Percentiles rank a stretch among this genome's conserved stretches.
These are phyloP conservation scores for Kazachstania africana DNA, from an alignment of 805 yeast species.

Conservation along the genomic window DNA sequence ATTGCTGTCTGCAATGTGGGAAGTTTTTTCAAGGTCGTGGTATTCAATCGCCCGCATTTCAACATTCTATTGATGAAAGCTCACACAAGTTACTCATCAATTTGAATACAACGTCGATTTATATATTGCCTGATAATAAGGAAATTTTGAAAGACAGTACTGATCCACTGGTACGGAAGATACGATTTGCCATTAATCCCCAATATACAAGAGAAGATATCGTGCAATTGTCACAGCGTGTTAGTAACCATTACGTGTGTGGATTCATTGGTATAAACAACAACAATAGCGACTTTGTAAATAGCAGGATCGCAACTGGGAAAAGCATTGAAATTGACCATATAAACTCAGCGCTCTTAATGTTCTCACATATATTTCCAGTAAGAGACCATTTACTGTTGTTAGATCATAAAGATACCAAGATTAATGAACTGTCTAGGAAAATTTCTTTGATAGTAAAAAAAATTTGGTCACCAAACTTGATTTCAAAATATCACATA, in stretches of 20 bases:
- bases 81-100: conserved; percentile 62
- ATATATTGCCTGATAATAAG: conserved; percentile 47
- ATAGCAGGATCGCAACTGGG: no score
- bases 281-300: neutral
- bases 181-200: conserved; percentile 43
- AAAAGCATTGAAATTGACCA: conserved; percentile 37
- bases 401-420: conserved; percentile 5
- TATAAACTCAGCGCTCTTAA: conserved; percentile 45
- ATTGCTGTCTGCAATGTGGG: conserved; percentile 67
- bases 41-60: conserved; percentile 50
- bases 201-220: conserved; percentile 30
- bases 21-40: conserved; percentile 61
- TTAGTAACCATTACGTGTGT: conserved; percentile 36
- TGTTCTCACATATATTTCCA: conserved; percentile 40
- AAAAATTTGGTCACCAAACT: conserved; percentile 49
- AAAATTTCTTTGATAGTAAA: conserved; percentile 37
- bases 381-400: conserved; percentile 38
- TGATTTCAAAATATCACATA: conserved; percentile 46
- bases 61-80: conserved; percentile 49
- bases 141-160: conserved; percentile 15
- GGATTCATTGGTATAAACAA: conserved; percentile 61
- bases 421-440: conserved; percentile 28
- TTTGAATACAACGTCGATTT: conserved; percentile 37
- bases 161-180: conserved; percentile 33
- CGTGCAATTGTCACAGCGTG: conserved; percentile 19